Base-by-base conservation (phyloP, 306 rosid species). In the Neltuma alba region DNA sequence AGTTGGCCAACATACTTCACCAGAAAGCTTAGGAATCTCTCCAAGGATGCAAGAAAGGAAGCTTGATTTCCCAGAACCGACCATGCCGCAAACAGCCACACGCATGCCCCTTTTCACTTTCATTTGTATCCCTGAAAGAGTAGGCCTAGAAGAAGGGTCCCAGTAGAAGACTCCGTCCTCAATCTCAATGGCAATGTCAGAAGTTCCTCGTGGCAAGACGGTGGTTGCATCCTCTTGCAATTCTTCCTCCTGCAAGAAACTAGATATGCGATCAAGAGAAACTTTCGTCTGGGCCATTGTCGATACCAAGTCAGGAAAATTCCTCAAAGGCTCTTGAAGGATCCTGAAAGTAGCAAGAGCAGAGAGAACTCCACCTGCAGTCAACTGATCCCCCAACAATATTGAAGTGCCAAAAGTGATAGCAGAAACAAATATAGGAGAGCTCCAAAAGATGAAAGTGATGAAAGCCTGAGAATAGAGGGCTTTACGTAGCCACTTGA, bases 211-310 rank as follows among this genome's bases (percentile, higher is more conserved):
- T 11, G 99, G 97, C 72, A 96, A 81, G 81, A 79, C 76, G 68
- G 87, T 85, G 74, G 99, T 93, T 72, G 99, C 99, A 69, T 93
- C 97, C 83, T 86, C 94, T 85, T 81, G 98, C 82, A 96, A 88
- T 85, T 96, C 98, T 88, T 96, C 98, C 82, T 96, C 98, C 78
- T 82, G 90, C 81, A 96, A 87, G 88, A 96, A 93, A 76, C 92
- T 82, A 65, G 97, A 93, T 79, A 96, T 81, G 48, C 99, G 90
- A 88, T 96, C 99, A 52, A 96, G 93, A 82, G 99, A 96, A 87
- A 96, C 99, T 82, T 93, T 96, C 77, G 99, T 96, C 91, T 96
- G 99, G 78, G 98, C 99, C 99, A 96, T 96, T 87, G 92, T 96
- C 18, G 98, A 93, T 75, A 96, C 98, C 88, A 96, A 88, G 85